Percentiles rank a stretch among this genome's conserved stretches.
These are phyloP conservation scores for Boletellus ananas DNA, from an alignment of 768 basidiomycete species.

Conservation along the genomic window DNA sequence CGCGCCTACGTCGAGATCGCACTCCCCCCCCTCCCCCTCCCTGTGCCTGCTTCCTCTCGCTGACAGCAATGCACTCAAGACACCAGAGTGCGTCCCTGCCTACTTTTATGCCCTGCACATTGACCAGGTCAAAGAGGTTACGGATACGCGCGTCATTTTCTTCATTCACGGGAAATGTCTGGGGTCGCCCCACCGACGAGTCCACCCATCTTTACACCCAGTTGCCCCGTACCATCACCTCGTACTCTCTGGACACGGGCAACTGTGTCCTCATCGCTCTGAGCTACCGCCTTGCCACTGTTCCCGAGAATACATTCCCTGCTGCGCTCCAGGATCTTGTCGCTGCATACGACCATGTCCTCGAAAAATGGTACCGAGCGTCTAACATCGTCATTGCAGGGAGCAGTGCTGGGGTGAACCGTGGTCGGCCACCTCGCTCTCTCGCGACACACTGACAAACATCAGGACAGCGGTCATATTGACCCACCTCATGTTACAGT, in stretches of 20 bases:
- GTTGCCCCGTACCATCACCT: slow-evolving; percentile 10
- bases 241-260: neutral
- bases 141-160: slow-evolving; percentile 17
- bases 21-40: neutral
- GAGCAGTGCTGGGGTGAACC: slow-evolving; percentile 25
- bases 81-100: slow-evolving; percentile 1
- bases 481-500: slow-evolving; percentile 44
- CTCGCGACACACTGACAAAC: neutral
- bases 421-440: slow-evolving; percentile 9
- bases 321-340: slow-evolving; percentile 21
- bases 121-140: neutral
- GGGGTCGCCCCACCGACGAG: slow-evolving; percentile 12
- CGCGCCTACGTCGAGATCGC: neutral
- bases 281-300: slow-evolving; percentile 21
- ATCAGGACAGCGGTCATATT: slow-evolving; percentile 18
- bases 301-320: slow-evolving; percentile 21
- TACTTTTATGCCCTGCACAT: slow-evolving; percentile 11
- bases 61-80: neutral
- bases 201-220: slow-evolving; percentile 4
- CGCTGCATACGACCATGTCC: slow-evolving; percentile 24
- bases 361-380: slow-evolving; percentile 17
- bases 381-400: slow-evolving; percentile 23
- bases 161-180: slow-evolving; percentile 19
- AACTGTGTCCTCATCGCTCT: slow-evolving; percentile 18
- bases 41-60: neutral